Base-by-base conservation (phyloP, 352 stramenopile species). In the Phytophthora litchii region DNA sequence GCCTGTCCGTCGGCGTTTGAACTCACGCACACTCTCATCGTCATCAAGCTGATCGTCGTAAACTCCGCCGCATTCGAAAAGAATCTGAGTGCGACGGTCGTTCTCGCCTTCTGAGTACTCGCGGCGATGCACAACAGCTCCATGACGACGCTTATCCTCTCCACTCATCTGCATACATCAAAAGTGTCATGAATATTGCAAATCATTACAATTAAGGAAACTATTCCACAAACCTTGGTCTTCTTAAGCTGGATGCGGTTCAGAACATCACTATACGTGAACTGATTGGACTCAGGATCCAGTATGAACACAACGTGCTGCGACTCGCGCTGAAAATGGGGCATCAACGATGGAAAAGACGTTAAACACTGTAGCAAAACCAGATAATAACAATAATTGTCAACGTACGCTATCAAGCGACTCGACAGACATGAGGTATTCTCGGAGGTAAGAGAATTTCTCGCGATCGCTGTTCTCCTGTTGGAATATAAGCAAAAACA, bases 281-380 rank as follows among this genome's bases (percentile, higher is more conserved):
- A 89, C 35, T 88, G 58, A 44, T 88, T 59, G 29, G 86, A 86
- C 54, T 90, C 78, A 0, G 78, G 82, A 54, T 94, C 77, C 17
- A 94, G 64, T 54, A 92, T 81, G 59, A 94, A 92, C 42, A 93
- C 75, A 44, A 79, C 68, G 57, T 94, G 82, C 60, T 92, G 86
- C 20, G 82, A 80, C 34, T 94, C 83, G 32, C 58, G 34, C 64
- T 76, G 41, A 6, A 48, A 54, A 34, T 1, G 60, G 32, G 41
- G 9, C 43, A 32, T 43, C 16, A 21, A 45, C 35, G 35, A 54
- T 12, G 34, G 57, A 16, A 17, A 29, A 41, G 52, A 37, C 12
- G 48, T 2, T 48, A 43, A 31, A 20, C 27, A 50, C 9, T 23
- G 13, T 32, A 46, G 14, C 8, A 49, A 20, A 34, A 12, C 7